A percentile compares a stretch with the other conserved stretches of the same genome.
These are phyloP conservation scores for Capsicum baccatum DNA, from an alignment of 257 asterid genomes.

Conservation along the genomic window DNA sequence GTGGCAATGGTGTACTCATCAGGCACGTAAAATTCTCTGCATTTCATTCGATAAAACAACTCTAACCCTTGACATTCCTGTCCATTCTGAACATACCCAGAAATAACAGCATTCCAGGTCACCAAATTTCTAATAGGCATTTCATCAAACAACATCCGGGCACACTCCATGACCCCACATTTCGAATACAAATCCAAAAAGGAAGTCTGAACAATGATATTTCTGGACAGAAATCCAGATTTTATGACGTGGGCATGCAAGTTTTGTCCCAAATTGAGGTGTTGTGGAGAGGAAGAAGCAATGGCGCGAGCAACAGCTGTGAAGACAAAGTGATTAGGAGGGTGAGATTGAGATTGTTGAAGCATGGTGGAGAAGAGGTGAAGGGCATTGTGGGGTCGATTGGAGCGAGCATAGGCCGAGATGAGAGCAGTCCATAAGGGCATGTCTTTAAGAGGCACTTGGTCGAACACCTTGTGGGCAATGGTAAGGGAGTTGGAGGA, in stretches of 20 bases:
- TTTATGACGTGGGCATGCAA: slow-evolving; percentile 42
- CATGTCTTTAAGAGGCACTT: slow-evolving; percentile 51
- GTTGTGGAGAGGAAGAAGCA: slow-evolving; percentile 34
- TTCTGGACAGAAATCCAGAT: slow-evolving; percentile 28
- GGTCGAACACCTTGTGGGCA: slow-evolving; percentile 48
- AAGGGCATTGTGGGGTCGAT: slow-evolving; percentile 40
- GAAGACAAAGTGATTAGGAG: slow-evolving; percentile 45
- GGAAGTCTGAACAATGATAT: slow-evolving; percentile 42
- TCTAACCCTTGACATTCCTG: slow-evolving; percentile 35
- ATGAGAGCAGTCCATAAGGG: slow-evolving; percentile 52
- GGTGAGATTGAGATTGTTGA: slow-evolving; percentile 28
- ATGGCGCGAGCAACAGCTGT: slow-evolving; percentile 49
- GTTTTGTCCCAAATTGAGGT: slow-evolving; percentile 37
- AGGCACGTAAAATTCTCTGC: slow-evolving; percentile 36
- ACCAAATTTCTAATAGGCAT: slow-evolving; percentile 45
- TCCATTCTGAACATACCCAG: slow-evolving; percentile 45
- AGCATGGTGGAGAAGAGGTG: slow-evolving; percentile 43
- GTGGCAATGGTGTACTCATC: slow-evolving; percentile 50
- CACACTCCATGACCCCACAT: slow-evolving; percentile 38
- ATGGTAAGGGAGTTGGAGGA: slow-evolving; percentile 31
- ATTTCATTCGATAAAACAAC: slow-evolving; percentile 44
- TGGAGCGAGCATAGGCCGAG: slow-evolving; percentile 46
- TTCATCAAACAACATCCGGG: slow-evolving; percentile 40
- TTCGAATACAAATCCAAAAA: slow-evolving; percentile 45
- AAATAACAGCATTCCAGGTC: slow-evolving; percentile 51